Evolutionary conservation across 805 yeast genomes (phyloP).

Genomic region (Kodamaea kakaduensis): DNA sequence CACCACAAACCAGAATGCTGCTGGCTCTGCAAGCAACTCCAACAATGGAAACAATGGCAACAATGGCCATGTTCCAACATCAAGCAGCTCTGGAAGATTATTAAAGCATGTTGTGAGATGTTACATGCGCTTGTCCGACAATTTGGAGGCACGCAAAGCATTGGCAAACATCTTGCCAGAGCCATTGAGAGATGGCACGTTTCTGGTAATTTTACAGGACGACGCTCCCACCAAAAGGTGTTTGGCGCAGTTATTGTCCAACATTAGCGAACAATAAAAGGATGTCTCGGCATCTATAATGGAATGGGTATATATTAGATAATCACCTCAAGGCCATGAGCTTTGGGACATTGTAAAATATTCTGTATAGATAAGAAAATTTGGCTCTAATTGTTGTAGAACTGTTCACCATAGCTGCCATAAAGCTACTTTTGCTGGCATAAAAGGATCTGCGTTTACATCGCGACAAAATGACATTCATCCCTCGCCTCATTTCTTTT

Average conservation of each 20-base stretch:
- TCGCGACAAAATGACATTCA: no score
- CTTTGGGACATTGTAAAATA: not conserved
- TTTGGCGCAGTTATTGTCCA: conserved; percentile 73
- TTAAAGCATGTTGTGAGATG: conserved; percentile 93
- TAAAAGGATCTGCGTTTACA: no score
- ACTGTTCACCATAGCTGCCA: no score
- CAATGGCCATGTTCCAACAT: conserved; percentile 15
- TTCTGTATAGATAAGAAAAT: not conserved
- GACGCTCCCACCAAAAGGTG: conserved; percentile 87
- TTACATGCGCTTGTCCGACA: conserved; percentile 84
- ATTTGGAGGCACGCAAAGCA: conserved; percentile 84
- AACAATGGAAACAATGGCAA: conserved; percentile 10
- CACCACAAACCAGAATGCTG: conserved; percentile 22
- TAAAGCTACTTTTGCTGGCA: no score
- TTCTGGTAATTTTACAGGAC: conserved; percentile 71
- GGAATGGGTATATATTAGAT: no score
- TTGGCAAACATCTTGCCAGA: conserved; percentile 80
- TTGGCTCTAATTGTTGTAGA: no score
- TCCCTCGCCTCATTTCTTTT: no score
- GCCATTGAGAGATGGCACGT: conserved; percentile 83
- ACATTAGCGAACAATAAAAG: conserved; percentile 39
- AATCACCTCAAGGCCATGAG: no score
- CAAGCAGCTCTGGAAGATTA: conserved; percentile 66
- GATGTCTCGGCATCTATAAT: no score
- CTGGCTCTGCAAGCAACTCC: conserved; percentile 2